These are phyloP conservation scores for Tetragonia tetragonoides DNA, from an alignment of 148 eudicot genomes.

Conservation along the genomic window DNA sequence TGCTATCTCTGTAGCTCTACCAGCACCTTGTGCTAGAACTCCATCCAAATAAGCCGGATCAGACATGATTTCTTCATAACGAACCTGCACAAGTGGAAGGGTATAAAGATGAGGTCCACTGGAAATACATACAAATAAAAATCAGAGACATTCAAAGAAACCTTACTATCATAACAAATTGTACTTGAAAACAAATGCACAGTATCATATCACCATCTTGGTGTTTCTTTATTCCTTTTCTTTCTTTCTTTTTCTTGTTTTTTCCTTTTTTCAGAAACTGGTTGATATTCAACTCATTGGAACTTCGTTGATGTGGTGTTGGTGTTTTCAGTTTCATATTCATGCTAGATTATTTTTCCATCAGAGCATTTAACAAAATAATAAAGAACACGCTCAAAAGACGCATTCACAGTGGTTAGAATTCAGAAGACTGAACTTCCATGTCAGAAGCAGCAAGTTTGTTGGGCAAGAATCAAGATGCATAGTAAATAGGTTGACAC, in stretches of 20 bases:
- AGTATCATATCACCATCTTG: not conserved
- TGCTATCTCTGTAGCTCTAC: constrained; percentile 68
- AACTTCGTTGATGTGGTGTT: too few relatives aligned
- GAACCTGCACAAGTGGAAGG: constrained; percentile 40
- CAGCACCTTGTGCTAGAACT: constrained; percentile 77
- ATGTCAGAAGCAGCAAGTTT: too few relatives aligned
- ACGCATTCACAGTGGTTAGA: not conserved
- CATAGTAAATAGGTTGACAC: too few relatives aligned
- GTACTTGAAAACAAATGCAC: not conserved
- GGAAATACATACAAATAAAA: not conserved
- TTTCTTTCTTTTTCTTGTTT: not conserved
- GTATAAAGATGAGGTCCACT: not conserved
- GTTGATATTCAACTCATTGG: too few relatives aligned
- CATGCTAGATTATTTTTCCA: not conserved
- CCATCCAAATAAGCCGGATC: constrained; percentile 65
- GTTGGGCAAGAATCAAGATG: too few relatives aligned
- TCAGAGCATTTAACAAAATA: not conserved
- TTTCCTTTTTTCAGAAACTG: not conserved
- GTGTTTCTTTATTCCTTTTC: not conserved
- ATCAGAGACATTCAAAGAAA: too few relatives aligned
- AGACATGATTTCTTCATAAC: constrained; percentile 68
- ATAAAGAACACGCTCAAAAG: not conserved
- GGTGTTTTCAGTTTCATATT: not conserved
- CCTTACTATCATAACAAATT: not conserved
- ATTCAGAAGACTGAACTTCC: not conserved